Percentiles rank a stretch among this genome's conserved stretches.
phyloP scores from a whole-genome alignment of 2,329 filamentous ascomycete genomes.

The Nothomitra cinnamomea region DNA sequence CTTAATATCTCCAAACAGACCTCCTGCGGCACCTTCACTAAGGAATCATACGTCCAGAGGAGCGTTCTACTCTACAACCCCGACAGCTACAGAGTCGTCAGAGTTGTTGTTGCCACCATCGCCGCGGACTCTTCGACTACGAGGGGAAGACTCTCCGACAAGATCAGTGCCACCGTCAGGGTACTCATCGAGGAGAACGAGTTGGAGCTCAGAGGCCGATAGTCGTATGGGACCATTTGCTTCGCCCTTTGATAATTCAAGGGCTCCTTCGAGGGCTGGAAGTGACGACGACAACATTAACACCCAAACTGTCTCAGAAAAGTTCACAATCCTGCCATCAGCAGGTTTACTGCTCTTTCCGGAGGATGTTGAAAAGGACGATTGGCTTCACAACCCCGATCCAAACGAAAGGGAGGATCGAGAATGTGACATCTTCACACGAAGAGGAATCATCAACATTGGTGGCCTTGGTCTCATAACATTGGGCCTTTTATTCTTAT shows the following conservation, averaged over 20 bases:
- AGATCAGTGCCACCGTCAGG: slow-evolving; percentile 32
- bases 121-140: slow-evolving; percentile 30
- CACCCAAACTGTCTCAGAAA: slow-evolving; percentile 56
- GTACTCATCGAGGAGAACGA: slow-evolving; percentile 43
- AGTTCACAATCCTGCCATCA: slow-evolving; percentile 55
- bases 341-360: slow-evolving; percentile 50
- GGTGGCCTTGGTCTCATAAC: slow-evolving; percentile 43
- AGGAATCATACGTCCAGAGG: slow-evolving; percentile 13
- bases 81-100: slow-evolving; percentile 25
- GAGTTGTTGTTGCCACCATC: slow-evolving; percentile 33
- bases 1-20: slow-evolving; percentile 21
- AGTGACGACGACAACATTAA: slow-evolving; percentile 50
- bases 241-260: slow-evolving; percentile 42
- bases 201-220: slow-evolving; percentile 45
- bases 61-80: slow-evolving; percentile 18
- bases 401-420: slow-evolving; percentile 42
- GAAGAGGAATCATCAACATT: slow-evolving; percentile 45
- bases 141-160: slow-evolving; percentile 31
- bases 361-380: slow-evolving; percentile 58
- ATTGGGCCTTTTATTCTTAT: slow-evolving; percentile 43
- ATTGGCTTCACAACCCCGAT: slow-evolving; percentile 54
- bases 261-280: slow-evolving; percentile 39
- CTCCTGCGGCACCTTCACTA: slow-evolving; percentile 15
- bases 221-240: slow-evolving; percentile 32
- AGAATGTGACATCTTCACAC: slow-evolving; percentile 48